Percentiles rank a stretch among this genome's conserved stretches.
phyloP scores from a whole-genome alignment of 2,329 filamentous ascomycete species.

The Dryadomyces quercivorus region DNA sequence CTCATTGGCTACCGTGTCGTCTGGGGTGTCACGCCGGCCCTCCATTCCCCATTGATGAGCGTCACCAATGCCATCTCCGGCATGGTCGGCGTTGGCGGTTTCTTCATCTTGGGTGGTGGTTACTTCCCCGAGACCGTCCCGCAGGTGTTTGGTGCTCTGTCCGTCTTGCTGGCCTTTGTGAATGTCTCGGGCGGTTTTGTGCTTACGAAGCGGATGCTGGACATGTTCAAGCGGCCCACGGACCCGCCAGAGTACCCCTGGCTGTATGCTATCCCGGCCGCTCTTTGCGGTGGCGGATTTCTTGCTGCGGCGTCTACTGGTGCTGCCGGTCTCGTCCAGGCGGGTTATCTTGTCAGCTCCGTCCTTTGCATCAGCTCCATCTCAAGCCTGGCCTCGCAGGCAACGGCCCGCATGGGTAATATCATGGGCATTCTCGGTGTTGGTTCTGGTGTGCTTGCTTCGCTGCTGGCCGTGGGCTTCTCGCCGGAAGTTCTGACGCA shows the following conservation, averaged over 20 bases:
- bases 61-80: constrained; percentile 87
- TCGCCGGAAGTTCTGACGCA: constrained; percentile 66
- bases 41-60: constrained; percentile 85
- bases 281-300: constrained; percentile 70
- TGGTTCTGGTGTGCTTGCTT: constrained; percentile 69
- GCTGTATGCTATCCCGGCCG: constrained; percentile 68
- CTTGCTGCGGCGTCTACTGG: constrained; percentile 70
- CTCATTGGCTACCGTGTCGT: constrained; percentile 81
- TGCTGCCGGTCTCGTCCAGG: constrained; percentile 73
- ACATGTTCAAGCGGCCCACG: constrained; percentile 80
- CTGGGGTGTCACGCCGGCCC: constrained; percentile 72
- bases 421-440: constrained; percentile 80
- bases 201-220: constrained; percentile 85
- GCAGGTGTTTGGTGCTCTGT: constrained; percentile 64
- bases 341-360: constrained; percentile 76
- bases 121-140: constrained; percentile 67
- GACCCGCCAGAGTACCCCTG: constrained; percentile 83
- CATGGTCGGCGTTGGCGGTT: constrained; percentile 78
- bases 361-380: constrained; percentile 77
- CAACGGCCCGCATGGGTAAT: constrained; percentile 75
- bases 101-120: constrained; percentile 81
- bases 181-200: constrained; percentile 85
- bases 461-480: constrained; percentile 70
- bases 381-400: constrained; percentile 68
- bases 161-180: constrained; percentile 75